Base-by-base conservation (phyloP, 352 stramenopile genomes). In the Phytophthora podocarpi region DNA sequence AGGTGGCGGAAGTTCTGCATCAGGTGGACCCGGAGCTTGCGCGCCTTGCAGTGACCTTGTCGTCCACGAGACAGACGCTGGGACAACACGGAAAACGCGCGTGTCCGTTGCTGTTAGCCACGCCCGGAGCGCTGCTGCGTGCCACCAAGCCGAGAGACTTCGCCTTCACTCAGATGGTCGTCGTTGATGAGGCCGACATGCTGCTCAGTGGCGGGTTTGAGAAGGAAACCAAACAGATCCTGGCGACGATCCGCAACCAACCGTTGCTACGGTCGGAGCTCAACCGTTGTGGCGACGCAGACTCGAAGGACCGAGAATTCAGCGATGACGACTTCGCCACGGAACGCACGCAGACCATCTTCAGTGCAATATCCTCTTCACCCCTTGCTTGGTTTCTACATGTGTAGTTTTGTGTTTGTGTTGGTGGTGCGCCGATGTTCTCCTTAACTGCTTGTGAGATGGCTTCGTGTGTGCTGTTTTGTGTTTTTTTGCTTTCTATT, bases 111-210 rank as follows among this genome's bases (percentile, higher is more conserved):
- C 65, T 94, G 20, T 41, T 94, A 23, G 82, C 82, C 20, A 94
- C 85, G 26, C 82, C 85, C 2, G 74, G 74, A 24, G 73, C 85
- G 15, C 63, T 94, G 43, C 60, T 94, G 57, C 76, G 78, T 16
- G 85, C 71, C 13, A 85, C 77, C 8, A 87, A 85, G 27, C 78
- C 82, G 0, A 69, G 49, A 60, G 85, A 94, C 62, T 90, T 94
- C 60, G 79, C 78, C 30, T 94, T 89, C 65, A 88, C 83, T 26
- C 72, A 83, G 51, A 66, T 74, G 13, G 75, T 94, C n/a, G 72
- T 91, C 0, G 80, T 92, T 36, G 85, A 94, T 57, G 85, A 94
- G 47, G 85, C 85, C 41, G 85, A 94, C 63, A 91, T 94, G 82
- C 61, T 94, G 41, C 72, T 94, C 3, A 69, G 70, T 36, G 85